Percentiles rank a stretch among this genome's conserved stretches.
phyloP scores from a whole-genome alignment of 2,329 filamentous ascomycete species.

The Botrytis cinerea region DNA sequence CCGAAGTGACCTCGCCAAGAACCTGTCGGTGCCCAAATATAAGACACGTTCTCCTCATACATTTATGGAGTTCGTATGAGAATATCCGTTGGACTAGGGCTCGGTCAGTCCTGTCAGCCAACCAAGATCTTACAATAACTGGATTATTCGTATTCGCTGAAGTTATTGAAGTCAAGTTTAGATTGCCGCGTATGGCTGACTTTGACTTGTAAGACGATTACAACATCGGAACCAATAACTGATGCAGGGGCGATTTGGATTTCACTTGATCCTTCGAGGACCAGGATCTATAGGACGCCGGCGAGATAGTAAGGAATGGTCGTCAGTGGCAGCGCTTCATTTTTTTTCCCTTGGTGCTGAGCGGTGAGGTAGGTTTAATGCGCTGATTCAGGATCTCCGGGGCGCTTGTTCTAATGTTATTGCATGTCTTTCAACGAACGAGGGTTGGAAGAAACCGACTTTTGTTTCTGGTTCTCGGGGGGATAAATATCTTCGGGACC shows the following conservation, averaged over 20 bases:
- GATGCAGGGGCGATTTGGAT: neutral
- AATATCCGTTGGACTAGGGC: neutral
- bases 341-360: neutral
- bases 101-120: neutral
- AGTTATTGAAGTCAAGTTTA: neutral
- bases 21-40: neutral
- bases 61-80: neutral
- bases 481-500: neutral
- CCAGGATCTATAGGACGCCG: neutral
- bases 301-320: neutral
- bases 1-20: neutral
- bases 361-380: neutral
- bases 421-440: neutral
- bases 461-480: neutral
- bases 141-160: neutral
- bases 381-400: neutral
- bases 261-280: neutral
- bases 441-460: neutral
- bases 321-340: neutral
- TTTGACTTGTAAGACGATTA: neutral
- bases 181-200: neutral
- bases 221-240: neutral
- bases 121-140: neutral
- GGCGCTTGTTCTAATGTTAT: neutral
- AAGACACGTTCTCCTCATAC: neutral